These are phyloP conservation scores for Nemania serpens DNA, from an alignment of 2,329 filamentous ascomycete genomes.

Conservation along the genomic window DNA sequence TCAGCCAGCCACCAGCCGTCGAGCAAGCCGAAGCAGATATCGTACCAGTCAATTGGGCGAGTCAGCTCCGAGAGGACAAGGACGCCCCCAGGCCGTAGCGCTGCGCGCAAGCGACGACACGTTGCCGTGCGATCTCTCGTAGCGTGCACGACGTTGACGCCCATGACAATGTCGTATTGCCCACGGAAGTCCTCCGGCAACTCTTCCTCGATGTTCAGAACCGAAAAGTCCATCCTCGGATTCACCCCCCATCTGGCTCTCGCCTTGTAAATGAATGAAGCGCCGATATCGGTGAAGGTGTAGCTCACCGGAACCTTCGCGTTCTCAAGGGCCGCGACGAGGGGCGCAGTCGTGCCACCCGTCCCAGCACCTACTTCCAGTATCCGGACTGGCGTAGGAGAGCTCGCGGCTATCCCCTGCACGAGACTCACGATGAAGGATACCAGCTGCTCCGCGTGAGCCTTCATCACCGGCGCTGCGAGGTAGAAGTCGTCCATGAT, in stretches of 20 bases:
- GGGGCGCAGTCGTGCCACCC: slow-evolving; percentile 2
- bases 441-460: slow-evolving; percentile 9
- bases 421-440: not conserved
- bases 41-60: slow-evolving; percentile 6
- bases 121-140: slow-evolving; percentile 7
- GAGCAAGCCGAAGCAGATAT: slow-evolving; percentile 12
- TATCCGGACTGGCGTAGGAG: not conserved
- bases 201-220: slow-evolving; percentile 5
- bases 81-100: not conserved
- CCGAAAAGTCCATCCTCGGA: slow-evolving; percentile 8
- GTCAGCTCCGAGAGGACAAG: slow-evolving; percentile 8
- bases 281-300: slow-evolving; percentile 6
- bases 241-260: not conserved
- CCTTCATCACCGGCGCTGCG: not conserved
- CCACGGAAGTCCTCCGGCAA: slow-evolving; percentile 1
- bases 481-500: slow-evolving; percentile 11
- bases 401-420: not conserved
- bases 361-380: slow-evolving; percentile 5
- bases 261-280: slow-evolving; percentile 2
- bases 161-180: slow-evolving; percentile 12
- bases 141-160: slow-evolving; percentile 12
- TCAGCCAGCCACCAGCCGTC: slow-evolving; percentile 10
- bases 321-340: not conserved
- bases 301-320: slow-evolving; percentile 1
- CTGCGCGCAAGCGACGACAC: slow-evolving; percentile 6